Evolutionary conservation across 306 rosid genomes (phyloP).

Genomic region (Fragaria iinumae): DNA sequence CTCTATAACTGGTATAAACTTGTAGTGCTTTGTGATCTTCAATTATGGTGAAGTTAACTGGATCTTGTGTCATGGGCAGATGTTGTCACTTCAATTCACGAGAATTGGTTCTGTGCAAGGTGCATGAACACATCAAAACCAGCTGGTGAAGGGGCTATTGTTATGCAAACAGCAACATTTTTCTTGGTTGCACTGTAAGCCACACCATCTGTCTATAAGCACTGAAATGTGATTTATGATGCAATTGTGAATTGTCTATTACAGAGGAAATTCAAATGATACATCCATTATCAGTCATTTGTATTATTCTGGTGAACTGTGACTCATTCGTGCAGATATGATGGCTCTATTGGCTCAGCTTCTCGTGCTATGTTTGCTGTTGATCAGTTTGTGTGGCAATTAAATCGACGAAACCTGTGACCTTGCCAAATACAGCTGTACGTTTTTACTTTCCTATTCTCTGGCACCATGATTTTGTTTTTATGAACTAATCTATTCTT

Average conservation of each 20-base stretch:
- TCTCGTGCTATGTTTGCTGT: conserved; percentile 91
- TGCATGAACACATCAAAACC: conserved; percentile 87
- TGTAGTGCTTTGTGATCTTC: background rate
- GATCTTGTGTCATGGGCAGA: conserved; percentile 56
- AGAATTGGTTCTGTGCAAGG: conserved; percentile 90
- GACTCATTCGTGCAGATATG: conserved; percentile 54
- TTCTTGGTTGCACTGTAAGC: conserved; percentile 83
- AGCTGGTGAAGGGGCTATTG: conserved; percentile 87
- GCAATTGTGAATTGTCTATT: background rate
- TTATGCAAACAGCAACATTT: conserved; percentile 79
- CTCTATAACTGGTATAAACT: background rate
- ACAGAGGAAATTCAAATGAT: background rate
- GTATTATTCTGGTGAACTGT: background rate
- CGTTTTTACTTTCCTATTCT: background rate
- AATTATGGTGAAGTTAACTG: conserved; percentile 19
- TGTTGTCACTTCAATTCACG: conserved; percentile 81
- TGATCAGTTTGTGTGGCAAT: conserved; percentile 75
- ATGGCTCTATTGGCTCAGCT: conserved; percentile 86
- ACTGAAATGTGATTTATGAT: conserved; percentile 3
- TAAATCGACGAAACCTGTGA: conserved; percentile 64
- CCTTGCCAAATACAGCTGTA: background rate
- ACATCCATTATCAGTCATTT: conserved; percentile 1
- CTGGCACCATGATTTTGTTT: background rate
- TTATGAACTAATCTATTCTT: background rate
- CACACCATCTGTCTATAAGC: background rate